These are phyloP conservation scores for Grosmannia penicillata DNA, from an alignment of 2,329 filamentous ascomycete species.

Conservation along the genomic window DNA sequence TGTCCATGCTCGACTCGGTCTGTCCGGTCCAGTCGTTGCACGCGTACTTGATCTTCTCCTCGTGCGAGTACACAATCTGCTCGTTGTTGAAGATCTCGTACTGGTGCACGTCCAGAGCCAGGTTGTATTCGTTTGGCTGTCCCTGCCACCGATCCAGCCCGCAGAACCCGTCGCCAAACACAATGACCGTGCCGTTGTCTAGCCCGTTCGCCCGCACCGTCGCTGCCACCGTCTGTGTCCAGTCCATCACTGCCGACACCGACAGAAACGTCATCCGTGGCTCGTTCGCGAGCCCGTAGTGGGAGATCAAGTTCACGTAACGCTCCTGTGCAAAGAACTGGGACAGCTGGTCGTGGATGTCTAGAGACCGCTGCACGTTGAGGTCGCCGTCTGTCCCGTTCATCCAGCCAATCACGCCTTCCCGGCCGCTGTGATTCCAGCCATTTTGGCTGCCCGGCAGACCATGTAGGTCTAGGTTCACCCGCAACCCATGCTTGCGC, in stretches of 20 bases:
- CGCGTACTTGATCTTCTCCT: slow-evolving; percentile 72
- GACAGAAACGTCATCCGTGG: slow-evolving; percentile 70
- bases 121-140: slow-evolving; percentile 53
- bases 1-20: slow-evolving; percentile 56
- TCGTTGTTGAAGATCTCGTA: slow-evolving; percentile 95
- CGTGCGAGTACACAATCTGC: slow-evolving; percentile 70
- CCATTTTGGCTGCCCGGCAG: slow-evolving; percentile 90
- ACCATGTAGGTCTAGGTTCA: slow-evolving; percentile 90
- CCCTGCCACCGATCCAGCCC: slow-evolving; percentile 86
- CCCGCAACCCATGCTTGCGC: slow-evolving; percentile 76
- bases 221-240: slow-evolving; percentile 62
- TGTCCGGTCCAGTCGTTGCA: slow-evolving; percentile 80
- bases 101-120: slow-evolving; percentile 93
- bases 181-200: slow-evolving; percentile 45
- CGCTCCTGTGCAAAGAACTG: slow-evolving; percentile 87
- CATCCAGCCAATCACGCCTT: slow-evolving; percentile 72
- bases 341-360: slow-evolving; percentile 74
- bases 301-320: slow-evolving; percentile 80
- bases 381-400: slow-evolving; percentile 72
- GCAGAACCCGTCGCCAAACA: slow-evolving; percentile 92
- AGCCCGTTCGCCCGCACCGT: slow-evolving; percentile 67
- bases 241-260: slow-evolving; percentile 53
- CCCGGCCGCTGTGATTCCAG: slow-evolving; percentile 88
- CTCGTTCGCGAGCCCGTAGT: slow-evolving; percentile 93
- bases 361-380: slow-evolving; percentile 70